Conservation (phyloP, 129 eudicot genomes). For the carrot (Daucus carota) region DH1_v3.0 NC_030387.2:14444001-14444500, state of each 20-base stretch:
- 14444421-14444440: constrained; percentile 41
- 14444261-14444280: background rate
- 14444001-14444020: too few relatives aligned
- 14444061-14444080: background rate
- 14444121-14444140: too few relatives aligned
- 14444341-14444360: constrained; percentile 83
- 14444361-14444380: constrained; percentile 75
- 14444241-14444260: background rate
- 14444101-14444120: too few relatives aligned
- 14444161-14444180: too few relatives aligned
- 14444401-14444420: constrained; percentile 88
- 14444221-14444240: background rate
- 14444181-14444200: background rate
- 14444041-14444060: background rate
- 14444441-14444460: background rate
- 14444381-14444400: constrained; percentile 83
- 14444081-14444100: background rate
- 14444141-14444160: too few relatives aligned
- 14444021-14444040: background rate
- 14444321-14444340: constrained; percentile 14
- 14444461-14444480: background rate
- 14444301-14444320: background rate
- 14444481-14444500: background rate
- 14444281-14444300: background rate
- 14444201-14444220: background rate